Percentiles rank a stretch among this genome's conserved stretches.
phyloP scores from a whole-genome alignment of 73 alveolate species.

The Tetrahymena thermophila region DNA sequence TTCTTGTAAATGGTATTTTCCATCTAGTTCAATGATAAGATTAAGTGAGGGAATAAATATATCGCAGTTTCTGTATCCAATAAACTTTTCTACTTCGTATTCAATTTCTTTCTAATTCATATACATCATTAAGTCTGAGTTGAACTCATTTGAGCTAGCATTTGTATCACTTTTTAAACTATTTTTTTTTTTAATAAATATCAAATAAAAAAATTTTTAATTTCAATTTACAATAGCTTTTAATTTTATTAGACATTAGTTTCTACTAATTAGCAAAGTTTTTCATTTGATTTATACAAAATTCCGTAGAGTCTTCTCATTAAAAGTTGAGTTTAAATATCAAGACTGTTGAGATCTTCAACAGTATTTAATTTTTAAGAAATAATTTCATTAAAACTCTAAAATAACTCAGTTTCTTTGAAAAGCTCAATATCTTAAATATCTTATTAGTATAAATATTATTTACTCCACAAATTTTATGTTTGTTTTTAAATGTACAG shows the following conservation, averaged over 20 bases:
- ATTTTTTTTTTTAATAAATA: not conserved
- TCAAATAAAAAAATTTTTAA: not conserved
- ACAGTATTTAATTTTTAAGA: not conserved
- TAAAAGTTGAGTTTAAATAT: not conserved
- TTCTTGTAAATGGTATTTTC: not conserved
- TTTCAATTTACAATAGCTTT: not conserved
- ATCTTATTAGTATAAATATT: not conserved
- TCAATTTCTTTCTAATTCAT: not conserved
- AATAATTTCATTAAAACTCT: not conserved
- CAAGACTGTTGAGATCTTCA: not conserved
- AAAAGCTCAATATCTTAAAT: not conserved
- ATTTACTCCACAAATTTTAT: not conserved
- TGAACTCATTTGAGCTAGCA: not conserved
- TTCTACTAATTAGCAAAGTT: not conserved
- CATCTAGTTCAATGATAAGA: not conserved
- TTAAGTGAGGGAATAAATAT: not conserved
- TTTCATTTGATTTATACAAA: not conserved
- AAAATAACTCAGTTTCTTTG: not conserved
- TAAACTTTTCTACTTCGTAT: not conserved
- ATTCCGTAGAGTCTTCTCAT: not conserved
- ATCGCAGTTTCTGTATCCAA: not conserved
- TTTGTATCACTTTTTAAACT: not conserved
- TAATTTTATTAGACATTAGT: not conserved
- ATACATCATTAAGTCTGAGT: not conserved
- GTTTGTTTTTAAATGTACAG: not conserved